Evolutionary conservation across 805 yeast species (phyloP), one percentile per base, ranked within the genome.

Genomic region (Alloascoidea africana): DNA sequence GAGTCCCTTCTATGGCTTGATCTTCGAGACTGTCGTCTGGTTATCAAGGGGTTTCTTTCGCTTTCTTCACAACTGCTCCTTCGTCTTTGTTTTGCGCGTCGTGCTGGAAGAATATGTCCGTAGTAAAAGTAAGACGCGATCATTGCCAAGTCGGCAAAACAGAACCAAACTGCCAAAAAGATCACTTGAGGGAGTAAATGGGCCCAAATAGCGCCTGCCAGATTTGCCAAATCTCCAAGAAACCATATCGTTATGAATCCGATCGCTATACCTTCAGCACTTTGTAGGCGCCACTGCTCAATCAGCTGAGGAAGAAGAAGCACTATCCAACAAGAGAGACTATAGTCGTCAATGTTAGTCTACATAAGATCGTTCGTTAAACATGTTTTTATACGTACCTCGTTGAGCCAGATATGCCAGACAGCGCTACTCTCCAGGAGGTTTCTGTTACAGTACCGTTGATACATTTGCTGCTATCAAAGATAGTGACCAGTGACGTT

Each of bases 221-320:
- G 54, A 48, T 73, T 73, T 45, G 66, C 58, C 3, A 72, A 37
- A 46, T 73, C 80, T 2, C 80, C 80, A 18, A 66, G 42, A 27
- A 70, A 62, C 79, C 79, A 73, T 40, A 70, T 60, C 16, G 65
- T 44, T 23, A 73, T 60, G 45, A 73, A 73, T 3, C 70, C 62
- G 17, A 70, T 63, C 16, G 79, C 68, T 15, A 73, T 67, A 2
- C 80, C 80, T n/a, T 72, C 77, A 4, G 76, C 77, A 65, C 46
- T 42, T 47, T 73, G 70, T 39, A 70, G 51, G 41, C 76, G 54
- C 78, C 79, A 73, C 52, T 73, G 79, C 45, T 73, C 80, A n/a
- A 73, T 62, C 30, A 73, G 55, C 49, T 73, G 80, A 0, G 80
- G 80, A 51, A 73, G 51, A 41, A 73, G 60, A 32, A 73, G 52